These are phyloP conservation scores for Trematosphaeria pertusa DNA, from an alignment of 2,329 filamentous ascomycete species.

Conservation along the genomic window DNA sequence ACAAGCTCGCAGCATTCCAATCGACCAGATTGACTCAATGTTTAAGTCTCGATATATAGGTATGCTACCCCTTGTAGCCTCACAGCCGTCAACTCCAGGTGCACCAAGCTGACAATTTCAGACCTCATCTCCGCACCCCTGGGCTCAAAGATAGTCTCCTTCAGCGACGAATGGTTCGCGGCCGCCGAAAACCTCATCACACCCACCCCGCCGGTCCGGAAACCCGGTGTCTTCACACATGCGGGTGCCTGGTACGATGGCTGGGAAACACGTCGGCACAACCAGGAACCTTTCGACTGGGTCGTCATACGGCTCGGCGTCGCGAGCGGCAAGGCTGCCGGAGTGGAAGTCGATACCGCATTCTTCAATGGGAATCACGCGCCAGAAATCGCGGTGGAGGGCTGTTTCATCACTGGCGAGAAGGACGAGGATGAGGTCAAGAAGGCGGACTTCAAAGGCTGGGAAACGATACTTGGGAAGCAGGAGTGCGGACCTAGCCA, in stretches of 20 bases:
- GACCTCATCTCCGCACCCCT: constrained; percentile 61
- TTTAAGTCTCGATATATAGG: constrained; percentile 64
- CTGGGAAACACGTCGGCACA: constrained; percentile 69
- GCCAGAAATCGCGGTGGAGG: constrained; percentile 79
- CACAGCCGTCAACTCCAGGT: no score
- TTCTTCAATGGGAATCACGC: constrained; percentile 86
- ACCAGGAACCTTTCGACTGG: constrained; percentile 65
- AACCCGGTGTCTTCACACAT: constrained; percentile 65
- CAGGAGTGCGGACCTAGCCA: constrained; percentile 77
- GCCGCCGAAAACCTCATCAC: constrained; percentile 65
- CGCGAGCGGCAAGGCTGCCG: constrained; percentile 73
- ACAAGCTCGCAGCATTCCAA: constrained; percentile 48
- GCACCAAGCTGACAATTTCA: no score
- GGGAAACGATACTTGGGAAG: constrained; percentile 74
- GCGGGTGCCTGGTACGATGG: constrained; percentile 70
- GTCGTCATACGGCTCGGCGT: constrained; percentile 66
- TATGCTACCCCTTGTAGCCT: constrained; percentile 29
- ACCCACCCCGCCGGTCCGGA: constrained; percentile 62
- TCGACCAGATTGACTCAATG: constrained; percentile 59
- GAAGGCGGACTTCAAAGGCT: constrained; percentile 53
- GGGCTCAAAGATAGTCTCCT: constrained; percentile 60
- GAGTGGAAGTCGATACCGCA: constrained; percentile 80
- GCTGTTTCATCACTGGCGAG: constrained; percentile 67
- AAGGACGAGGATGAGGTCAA: constrained; percentile 68
- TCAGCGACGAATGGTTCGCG: constrained; percentile 69